A percentile compares a stretch with the other conserved stretches of the same genome.
Evolutionary conservation across 148 eudicot species (phyloP).

Genomic region (Cornus florida): DNA sequence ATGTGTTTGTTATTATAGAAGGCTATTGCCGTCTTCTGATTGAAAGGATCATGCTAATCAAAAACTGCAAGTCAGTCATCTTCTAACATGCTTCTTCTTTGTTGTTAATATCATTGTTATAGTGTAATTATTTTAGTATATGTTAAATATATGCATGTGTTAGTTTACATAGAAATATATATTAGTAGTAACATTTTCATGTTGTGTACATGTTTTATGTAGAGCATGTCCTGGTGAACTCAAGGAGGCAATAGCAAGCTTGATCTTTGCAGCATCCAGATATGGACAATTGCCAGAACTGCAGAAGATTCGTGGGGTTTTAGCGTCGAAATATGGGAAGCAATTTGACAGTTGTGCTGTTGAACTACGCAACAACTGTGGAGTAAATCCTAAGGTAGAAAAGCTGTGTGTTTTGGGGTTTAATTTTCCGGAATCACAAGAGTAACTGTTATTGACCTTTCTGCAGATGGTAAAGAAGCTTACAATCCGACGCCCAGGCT

Average conservation of each 20-base stretch:
- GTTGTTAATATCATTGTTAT: background rate
- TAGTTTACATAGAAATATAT: too few relatives aligned
- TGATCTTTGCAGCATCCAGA: conserved; percentile 47
- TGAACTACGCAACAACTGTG: conserved; percentile 32
- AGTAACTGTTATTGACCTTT: background rate
- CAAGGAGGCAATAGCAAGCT: conserved; percentile 39
- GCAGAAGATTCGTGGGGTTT: conserved; percentile 28
- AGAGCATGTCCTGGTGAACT: conserved; percentile 41
- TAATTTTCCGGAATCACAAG: background rate
- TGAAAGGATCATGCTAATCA: background rate
- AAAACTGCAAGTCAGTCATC: background rate
- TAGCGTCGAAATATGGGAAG: conserved; percentile 33
- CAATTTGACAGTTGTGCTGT: conserved; percentile 29
- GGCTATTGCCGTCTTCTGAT: conserved; percentile 7
- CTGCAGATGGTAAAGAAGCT: conserved; percentile 32
- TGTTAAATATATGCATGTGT: too few relatives aligned
- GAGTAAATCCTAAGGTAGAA: conserved; percentile 38
- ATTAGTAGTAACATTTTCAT: background rate
- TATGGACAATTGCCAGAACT: conserved; percentile 50
- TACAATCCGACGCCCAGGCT: conserved; percentile 23
- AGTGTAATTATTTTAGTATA: too few relatives aligned
- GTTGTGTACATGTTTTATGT: conserved; percentile 2
- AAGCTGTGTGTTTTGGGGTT: background rate
- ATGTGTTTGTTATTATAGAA: conserved; percentile 18
- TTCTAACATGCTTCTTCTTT: background rate